These are phyloP conservation scores for Epithele typhae DNA, from an alignment of 768 basidiomycete species.

Conservation along the genomic window DNA sequence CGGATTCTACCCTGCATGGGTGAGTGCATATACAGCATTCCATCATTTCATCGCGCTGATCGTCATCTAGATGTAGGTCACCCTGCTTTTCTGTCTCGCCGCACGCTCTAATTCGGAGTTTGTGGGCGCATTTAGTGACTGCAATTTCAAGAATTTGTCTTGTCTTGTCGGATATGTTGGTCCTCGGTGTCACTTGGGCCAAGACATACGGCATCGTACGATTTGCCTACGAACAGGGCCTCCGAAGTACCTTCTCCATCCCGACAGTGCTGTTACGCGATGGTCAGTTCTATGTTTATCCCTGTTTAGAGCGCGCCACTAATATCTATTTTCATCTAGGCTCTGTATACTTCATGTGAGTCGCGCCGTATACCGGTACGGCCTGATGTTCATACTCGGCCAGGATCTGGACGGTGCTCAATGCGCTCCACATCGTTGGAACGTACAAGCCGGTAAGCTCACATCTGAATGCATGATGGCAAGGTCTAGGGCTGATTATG, in stretches of 20 bases:
- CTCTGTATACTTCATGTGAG: conserved; percentile 5
- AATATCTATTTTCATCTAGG: background rate
- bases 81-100: too few species aligned
- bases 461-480: too few species aligned
- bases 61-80: too few species aligned
- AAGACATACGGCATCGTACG: conserved; percentile 11
- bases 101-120: too few species aligned
- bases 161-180: conserved; percentile 4
- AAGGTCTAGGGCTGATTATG: too few species aligned
- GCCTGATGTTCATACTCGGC: background rate
- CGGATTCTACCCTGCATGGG: too few species aligned
- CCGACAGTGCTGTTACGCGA: conserved; percentile 6
- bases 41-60: too few species aligned
- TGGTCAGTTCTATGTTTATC: conserved; percentile 1
- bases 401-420: conserved; percentile 7
- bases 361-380: background rate
- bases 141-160: conserved; percentile 1
- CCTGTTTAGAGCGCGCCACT: too few species aligned
- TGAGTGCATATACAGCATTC: too few species aligned
- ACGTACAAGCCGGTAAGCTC: conserved; percentile 1
- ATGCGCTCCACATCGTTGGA: conserved; percentile 8
- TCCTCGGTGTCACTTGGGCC: conserved; percentile 8
- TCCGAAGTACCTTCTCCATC: background rate
- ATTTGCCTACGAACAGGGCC: conserved; percentile 1
- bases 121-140: background rate